phyloP scores from a whole-genome alignment of 441 rosid species.

The Gossypium aridum region DNA sequence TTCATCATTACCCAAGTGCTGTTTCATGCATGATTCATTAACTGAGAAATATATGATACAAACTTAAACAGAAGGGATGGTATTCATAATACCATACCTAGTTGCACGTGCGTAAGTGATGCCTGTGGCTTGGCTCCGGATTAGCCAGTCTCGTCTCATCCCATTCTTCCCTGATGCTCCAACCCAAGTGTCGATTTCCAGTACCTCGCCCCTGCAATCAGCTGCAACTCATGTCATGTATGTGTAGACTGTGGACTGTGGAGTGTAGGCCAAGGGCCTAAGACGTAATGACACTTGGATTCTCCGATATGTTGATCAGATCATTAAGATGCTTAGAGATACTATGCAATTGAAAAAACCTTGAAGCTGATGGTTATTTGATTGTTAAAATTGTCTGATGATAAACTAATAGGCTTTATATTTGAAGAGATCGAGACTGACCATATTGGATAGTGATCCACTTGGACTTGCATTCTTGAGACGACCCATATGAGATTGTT shows the following conservation, averaged over 20 bases:
- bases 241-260: no score
- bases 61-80: neutral
- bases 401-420: neutral
- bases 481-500: constrained; percentile 81
- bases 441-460: constrained; percentile 69
- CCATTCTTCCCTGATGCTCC: constrained; percentile 75
- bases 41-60: no score
- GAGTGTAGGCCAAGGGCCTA: no score
- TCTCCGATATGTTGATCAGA: no score
- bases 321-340: no score
- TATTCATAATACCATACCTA: constrained; percentile 41
- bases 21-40: constrained; percentile 18
- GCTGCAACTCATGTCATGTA: neutral
- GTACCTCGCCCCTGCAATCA: constrained; percentile 54
- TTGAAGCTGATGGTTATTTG: no score
- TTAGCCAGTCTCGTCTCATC: constrained; percentile 64
- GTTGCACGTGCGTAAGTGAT: constrained; percentile 56
- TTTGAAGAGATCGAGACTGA: constrained; percentile 7
- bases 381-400: neutral
- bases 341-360: no score
- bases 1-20: constrained; percentile 85
- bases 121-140: constrained; percentile 64
- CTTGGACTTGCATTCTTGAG: constrained; percentile 57
- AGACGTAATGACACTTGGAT: no score
- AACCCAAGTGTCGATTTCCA: constrained; percentile 77